Base-by-base conservation (phyloP, 768 basidiomycete genomes). In the Pleurotus sapidus region DNA sequence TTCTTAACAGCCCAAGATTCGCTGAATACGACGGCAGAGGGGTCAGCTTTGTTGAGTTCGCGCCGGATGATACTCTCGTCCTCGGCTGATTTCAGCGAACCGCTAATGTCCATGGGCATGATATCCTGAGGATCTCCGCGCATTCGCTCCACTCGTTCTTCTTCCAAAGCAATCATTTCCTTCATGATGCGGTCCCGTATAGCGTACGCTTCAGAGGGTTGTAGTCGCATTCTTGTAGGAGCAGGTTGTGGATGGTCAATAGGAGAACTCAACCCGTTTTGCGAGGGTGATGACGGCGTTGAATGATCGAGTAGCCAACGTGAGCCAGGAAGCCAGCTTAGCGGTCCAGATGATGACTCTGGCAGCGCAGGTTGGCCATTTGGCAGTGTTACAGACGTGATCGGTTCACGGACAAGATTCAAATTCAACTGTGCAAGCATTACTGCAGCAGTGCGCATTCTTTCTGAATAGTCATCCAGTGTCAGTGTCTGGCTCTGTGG, bases 391-490 rank as follows among this genome's bases (percentile, higher is more conserved):
- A 63, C 39, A 60, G 55, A 42, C 61, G 70, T 72, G 3, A 76
- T 64, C 23, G 78, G 70, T 63, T 89, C 88, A 60, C 84, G 81
- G 27, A 82, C 74, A 50, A 89, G 77, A 64, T 81, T 92, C 1
- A 93, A 88, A 64, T 95, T 97, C 48, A 99, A 81, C 71, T 99
- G 97, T 1, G 97, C 88, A 25, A 99, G 86, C 97, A 99, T 98
- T 60, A 98, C 88, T 8, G 97, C 97, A 8, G 97, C 97, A 8
- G 95, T 97, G 6, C 93, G 86, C 97, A 99, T 99, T 50, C 97
- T 86, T 63, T 98, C 94, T 0, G 96, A 96, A 73, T 99, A 99
- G 63, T 99, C 96, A 64, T 99, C 96, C 20, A 99, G 76, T 0
- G 95, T 93, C 12, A 98, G 74, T 7, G 73, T 71, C 5, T 15